phyloP scores from a whole-genome alignment of 805 yeast genomes.

The Pichia thaimueangensis region DNA sequence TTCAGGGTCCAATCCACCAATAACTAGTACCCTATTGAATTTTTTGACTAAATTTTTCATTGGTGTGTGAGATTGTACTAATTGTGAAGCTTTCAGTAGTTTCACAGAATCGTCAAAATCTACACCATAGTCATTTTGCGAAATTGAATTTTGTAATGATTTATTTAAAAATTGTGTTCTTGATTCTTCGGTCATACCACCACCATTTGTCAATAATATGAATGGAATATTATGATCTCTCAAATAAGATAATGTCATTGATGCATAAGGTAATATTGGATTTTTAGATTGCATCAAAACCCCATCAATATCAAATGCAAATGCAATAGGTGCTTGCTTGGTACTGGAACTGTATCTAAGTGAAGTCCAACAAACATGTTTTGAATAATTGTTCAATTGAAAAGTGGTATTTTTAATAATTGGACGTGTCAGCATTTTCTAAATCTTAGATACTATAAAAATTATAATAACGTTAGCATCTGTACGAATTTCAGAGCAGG shows the following conservation, averaged over 20 bases:
- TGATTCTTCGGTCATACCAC: constrained; percentile 65
- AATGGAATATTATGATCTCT: constrained; percentile 58
- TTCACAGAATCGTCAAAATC: constrained; percentile 23
- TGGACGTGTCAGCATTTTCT: too few species aligned
- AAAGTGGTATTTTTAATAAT: too few species aligned
- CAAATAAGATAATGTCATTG: constrained; percentile 43
- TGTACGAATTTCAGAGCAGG: too few species aligned
- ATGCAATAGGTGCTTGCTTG: constrained; percentile 21
- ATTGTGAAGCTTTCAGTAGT: constrained; percentile 39
- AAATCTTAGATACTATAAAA: too few species aligned
- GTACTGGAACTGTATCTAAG: too few species aligned
- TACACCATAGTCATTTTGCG: constrained; percentile 13
- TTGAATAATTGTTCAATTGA: too few species aligned
- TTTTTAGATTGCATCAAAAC: constrained; percentile 69
- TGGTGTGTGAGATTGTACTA: constrained; percentile 87
- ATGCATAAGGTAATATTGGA: constrained; percentile 57
- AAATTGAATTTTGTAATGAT: background rate
- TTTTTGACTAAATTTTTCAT: constrained; percentile 49
- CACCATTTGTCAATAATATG: constrained; percentile 82
- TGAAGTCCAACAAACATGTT: too few species aligned
- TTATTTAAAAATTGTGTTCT: constrained; percentile 49
- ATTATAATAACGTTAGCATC: too few species aligned
- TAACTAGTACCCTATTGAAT: constrained; percentile 60
- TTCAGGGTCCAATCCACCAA: constrained; percentile 72
- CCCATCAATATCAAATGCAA: constrained; percentile 65